Evolutionary conservation across 2,329 filamentous ascomycete genomes (phyloP).

Genomic region (Sporothrix schenckii): DNA sequence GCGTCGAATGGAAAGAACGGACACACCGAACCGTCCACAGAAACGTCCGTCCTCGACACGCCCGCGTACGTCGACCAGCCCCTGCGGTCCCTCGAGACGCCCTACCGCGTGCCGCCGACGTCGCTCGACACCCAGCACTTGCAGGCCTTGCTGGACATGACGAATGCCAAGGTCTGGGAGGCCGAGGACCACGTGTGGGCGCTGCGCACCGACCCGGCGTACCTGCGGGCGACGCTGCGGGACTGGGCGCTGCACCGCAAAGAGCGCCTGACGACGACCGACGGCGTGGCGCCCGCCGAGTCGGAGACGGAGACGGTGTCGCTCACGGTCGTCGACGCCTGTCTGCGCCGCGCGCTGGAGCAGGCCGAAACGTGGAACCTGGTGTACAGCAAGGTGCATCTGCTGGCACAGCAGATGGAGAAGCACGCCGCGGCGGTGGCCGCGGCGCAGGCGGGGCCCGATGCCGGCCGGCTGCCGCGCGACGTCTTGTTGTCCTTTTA

Average conservation of each 20-base stretch:
- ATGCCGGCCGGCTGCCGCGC: constrained; percentile 23
- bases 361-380: constrained; percentile 34
- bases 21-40: too few relatives aligned
- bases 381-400: constrained; percentile 32
- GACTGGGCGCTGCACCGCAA: constrained; percentile 33
- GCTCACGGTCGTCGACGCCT: constrained; percentile 26
- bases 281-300: not conserved
- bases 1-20: not conserved
- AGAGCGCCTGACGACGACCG: constrained; percentile 22
- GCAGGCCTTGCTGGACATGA: constrained; percentile 28
- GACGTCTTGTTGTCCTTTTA: constrained; percentile 34
- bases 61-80: constrained; percentile 20
- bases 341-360: constrained; percentile 30
- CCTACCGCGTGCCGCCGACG: constrained; percentile 30
- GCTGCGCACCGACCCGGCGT: constrained; percentile 35
- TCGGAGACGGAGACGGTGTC: not conserved
- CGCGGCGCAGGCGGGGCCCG: not conserved
- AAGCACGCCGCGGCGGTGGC: constrained; percentile 19
- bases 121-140: constrained; percentile 13
- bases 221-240: constrained; percentile 28
- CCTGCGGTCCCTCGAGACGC: constrained; percentile 28
- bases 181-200: constrained; percentile 35
- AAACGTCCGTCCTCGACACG: not conserved
- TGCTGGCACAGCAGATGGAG: constrained; percentile 31
- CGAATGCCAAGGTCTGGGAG: constrained; percentile 30